Conservation (phyloP, 371 early-diverging fungal genomes). For the Apophysomyces sp. region DNA sequence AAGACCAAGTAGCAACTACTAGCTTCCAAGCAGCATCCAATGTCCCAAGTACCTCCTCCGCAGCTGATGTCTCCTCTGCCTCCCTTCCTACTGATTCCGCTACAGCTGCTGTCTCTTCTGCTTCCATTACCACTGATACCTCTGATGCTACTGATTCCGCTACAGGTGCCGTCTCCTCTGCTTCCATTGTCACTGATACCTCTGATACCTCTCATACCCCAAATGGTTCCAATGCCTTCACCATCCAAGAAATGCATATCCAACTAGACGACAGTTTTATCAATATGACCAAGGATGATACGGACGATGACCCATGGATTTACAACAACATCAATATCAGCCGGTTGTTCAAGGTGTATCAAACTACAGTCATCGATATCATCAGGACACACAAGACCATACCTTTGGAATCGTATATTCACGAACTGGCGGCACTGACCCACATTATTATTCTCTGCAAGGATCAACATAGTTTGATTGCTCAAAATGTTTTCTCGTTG, state of each 20-base stretch:
- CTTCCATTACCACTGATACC: too few relatives aligned
- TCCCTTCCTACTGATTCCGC: too few relatives aligned
- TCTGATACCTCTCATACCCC: too few relatives aligned
- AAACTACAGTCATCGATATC: background rate
- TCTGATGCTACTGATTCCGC: too few relatives aligned
- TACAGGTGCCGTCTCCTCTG: too few relatives aligned
- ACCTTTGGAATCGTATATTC: slow-evolving; percentile 20
- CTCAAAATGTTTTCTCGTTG: slow-evolving; percentile 14
- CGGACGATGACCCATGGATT: slow-evolving; percentile 4
- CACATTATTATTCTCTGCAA: slow-evolving; percentile 16
- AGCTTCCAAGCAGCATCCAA: background rate
- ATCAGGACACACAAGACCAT: slow-evolving; percentile 11
- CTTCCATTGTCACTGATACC: too few relatives aligned
- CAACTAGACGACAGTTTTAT: too few relatives aligned
- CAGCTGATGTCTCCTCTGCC: slow-evolving; percentile 1
- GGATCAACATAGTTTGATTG: slow-evolving; percentile 25
- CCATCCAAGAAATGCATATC: too few relatives aligned
- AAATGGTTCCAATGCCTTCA: too few relatives aligned
- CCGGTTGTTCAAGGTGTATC: slow-evolving; percentile 5
- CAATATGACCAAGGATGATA: background rate
- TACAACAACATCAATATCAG: slow-evolving; percentile 11
- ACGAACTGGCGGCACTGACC: slow-evolving; percentile 22
- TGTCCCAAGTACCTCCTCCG: background rate
- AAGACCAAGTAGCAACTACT: background rate
- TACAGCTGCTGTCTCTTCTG: too few relatives aligned